These are phyloP conservation scores for Tubosaeta brunneosetosa DNA, from an alignment of 768 basidiomycete species.

Conservation along the genomic window DNA sequence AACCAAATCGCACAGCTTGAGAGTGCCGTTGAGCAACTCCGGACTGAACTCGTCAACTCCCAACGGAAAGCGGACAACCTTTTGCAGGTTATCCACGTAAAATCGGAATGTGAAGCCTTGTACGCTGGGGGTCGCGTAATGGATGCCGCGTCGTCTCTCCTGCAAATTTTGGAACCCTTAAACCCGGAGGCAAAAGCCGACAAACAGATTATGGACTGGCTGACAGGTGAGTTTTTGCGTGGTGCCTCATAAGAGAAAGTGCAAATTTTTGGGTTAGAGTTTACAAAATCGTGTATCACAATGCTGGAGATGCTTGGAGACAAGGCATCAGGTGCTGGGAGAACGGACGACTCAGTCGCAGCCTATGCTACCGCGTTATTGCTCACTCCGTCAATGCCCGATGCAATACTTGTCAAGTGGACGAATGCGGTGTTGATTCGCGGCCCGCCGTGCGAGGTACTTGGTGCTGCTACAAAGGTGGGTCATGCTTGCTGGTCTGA, in stretches of 20 bases:
- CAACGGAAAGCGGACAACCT: background rate
- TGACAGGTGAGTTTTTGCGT: background rate
- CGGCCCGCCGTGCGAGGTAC: background rate
- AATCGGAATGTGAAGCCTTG: constrained; percentile 1
- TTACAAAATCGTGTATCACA: background rate
- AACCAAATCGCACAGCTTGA: background rate
- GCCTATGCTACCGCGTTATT: background rate
- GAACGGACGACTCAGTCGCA: background rate
- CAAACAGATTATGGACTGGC: background rate
- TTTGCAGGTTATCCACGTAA: background rate
- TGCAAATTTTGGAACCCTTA: background rate
- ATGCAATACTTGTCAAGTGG: background rate
- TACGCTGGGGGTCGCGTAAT: background rate
- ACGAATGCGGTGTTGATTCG: background rate
- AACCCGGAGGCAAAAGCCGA: background rate
- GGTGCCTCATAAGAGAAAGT: background rate
- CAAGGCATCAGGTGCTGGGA: background rate
- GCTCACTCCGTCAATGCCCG: background rate
- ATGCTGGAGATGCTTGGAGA: background rate
- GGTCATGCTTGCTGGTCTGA: background rate
- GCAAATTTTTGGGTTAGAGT: background rate
- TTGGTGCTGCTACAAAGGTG: background rate
- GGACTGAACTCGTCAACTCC: background rate
- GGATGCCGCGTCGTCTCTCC: constrained; percentile 3
- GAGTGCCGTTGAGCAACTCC: background rate